Conservation (phyloP, 2,329 filamentous ascomycete species). For the Fusarium buharicum region DNA sequence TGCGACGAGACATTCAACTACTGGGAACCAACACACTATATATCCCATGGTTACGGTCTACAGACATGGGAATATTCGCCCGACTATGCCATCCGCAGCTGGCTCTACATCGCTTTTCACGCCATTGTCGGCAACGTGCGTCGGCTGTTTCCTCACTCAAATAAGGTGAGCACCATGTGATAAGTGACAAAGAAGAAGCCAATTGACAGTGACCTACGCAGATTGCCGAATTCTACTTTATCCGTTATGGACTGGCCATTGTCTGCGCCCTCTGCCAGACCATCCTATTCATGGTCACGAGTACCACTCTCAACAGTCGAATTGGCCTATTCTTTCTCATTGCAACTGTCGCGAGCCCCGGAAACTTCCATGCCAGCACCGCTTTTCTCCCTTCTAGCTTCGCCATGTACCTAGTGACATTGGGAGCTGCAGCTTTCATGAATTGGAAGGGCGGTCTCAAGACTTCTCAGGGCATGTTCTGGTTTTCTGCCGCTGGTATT, state of each 20-base stretch:
- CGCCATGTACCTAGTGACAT: constrained; percentile 91
- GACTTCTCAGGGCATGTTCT: constrained; percentile 85
- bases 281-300: constrained; percentile 80
- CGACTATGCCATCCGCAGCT: constrained; percentile 92
- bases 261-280: constrained; percentile 85
- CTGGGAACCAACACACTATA: constrained; percentile 96
- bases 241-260: constrained; percentile 79
- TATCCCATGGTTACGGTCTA: constrained; percentile 89
- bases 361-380: constrained; percentile 91
- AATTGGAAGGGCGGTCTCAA: constrained; percentile 84
- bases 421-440: constrained; percentile 90
- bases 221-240: constrained; percentile 84
- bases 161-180: constrained; percentile 58
- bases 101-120: constrained; percentile 88
- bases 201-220: constrained; percentile 42
- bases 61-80: constrained; percentile 99
- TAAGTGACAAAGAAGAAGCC: not conserved
- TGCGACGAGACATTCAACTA: constrained; percentile 99
- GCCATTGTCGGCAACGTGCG: constrained; percentile 75
- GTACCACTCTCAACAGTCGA: constrained; percentile 79
- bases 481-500: constrained; percentile 86
- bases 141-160: constrained; percentile 69
- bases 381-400: constrained; percentile 94
- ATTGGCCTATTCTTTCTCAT: constrained; percentile 88
- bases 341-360: constrained; percentile 80